phyloP scores from a whole-genome alignment of 805 yeast genomes.

The Yarrowia sp. region DNA sequence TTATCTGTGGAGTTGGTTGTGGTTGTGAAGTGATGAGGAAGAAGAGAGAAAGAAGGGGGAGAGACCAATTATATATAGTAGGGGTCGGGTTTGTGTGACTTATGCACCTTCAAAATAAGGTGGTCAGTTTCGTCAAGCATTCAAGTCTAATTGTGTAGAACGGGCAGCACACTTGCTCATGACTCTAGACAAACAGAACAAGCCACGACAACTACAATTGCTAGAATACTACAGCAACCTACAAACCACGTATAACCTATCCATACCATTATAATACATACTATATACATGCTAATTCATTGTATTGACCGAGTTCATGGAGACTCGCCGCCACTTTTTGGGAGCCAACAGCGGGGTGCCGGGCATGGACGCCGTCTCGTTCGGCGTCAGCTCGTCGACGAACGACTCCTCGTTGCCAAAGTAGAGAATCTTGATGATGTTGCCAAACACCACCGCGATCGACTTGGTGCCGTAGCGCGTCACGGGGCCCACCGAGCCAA shows the following conservation, averaged over 20 bases:
- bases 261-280: conserved; percentile 26
- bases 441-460: conserved; percentile 72
- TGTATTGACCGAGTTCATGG: conserved; percentile 25
- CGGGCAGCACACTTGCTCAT: too few relatives aligned
- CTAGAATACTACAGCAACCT: background rate
- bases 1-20: too few relatives aligned
- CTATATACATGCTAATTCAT: conserved; percentile 27
- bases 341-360: conserved; percentile 24
- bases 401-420: conserved; percentile 65
- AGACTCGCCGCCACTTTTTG: conserved; percentile 26
- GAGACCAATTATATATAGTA: too few relatives aligned
- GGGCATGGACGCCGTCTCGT: conserved; percentile 26
- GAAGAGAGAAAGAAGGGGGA: too few relatives aligned
- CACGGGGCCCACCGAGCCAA: conserved; percentile 59
- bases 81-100: too few relatives aligned
- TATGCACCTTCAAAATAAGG: too few relatives aligned
- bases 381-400: conserved; percentile 25
- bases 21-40: too few relatives aligned
- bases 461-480: conserved; percentile 75
- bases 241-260: background rate
- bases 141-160: too few relatives aligned
- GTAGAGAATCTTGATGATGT: conserved; percentile 65
- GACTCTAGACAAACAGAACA: background rate
- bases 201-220: background rate
- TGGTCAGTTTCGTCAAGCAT: too few relatives aligned